A percentile compares a stretch with the other conserved stretches of the same genome.
These are phyloP conservation scores for Eutrema yunnanense DNA, from an alignment of 345 rosid species.

Conservation along the genomic window DNA sequence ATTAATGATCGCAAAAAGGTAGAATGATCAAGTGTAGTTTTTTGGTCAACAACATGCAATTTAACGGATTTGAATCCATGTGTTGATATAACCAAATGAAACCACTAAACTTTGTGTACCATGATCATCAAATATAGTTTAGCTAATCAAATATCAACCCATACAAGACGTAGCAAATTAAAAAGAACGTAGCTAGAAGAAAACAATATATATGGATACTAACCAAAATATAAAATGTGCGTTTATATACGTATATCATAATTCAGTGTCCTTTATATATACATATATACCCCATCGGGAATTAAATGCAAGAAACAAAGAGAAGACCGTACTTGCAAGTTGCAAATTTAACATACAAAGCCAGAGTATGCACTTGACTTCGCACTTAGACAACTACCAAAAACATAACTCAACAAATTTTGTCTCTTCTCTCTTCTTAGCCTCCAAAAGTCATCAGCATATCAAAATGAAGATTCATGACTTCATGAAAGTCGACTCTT, in stretches of 20 bases:
- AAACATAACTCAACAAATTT: not conserved
- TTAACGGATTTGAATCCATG: not conserved
- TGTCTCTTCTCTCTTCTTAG: not conserved
- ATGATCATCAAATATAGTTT: not conserved
- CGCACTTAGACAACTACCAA: not conserved
- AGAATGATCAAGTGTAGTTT: no score
- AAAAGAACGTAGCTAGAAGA: not conserved
- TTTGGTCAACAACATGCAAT: not conserved
- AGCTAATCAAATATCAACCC: not conserved
- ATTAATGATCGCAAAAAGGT: not conserved
- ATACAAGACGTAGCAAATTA: not conserved
- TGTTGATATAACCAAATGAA: no score
- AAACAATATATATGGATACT: not conserved
- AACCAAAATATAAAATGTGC: not conserved
- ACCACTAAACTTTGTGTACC: no score
- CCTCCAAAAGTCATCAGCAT: not conserved
- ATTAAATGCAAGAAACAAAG: conserved; percentile 16
- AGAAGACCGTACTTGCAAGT: conserved; percentile 24
- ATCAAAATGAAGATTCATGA: conserved; percentile 38
- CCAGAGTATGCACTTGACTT: conserved; percentile 1
- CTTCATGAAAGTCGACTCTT: conserved; percentile 59
- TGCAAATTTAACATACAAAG: conserved; percentile 20
- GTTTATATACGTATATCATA: not conserved
- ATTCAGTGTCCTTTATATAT: not conserved
- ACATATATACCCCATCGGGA: conserved; percentile 21